Conservation (phyloP, 495 filamentous ascomycete species). For the Podospora appendiculata region DNA sequence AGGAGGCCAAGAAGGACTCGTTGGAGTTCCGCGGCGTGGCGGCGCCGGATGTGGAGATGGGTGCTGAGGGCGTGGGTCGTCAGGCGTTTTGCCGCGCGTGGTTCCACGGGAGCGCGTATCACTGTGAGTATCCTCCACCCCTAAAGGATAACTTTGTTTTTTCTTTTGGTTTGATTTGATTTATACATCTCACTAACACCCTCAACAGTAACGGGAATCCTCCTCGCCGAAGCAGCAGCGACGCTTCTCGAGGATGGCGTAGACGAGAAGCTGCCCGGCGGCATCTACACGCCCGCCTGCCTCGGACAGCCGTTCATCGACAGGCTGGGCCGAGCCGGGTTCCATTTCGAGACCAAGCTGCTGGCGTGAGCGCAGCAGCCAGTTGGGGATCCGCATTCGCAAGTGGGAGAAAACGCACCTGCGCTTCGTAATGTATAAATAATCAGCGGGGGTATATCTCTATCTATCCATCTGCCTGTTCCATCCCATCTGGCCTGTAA, state of each 20-base stretch:
- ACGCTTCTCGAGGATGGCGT: slow-evolving; percentile 59
- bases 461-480: too few species aligned
- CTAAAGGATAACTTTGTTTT: too few species aligned
- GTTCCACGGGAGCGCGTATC: slow-evolving; percentile 58
- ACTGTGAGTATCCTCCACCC: slow-evolving; percentile 31
- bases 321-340: slow-evolving; percentile 55
- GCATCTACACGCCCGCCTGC: slow-evolving; percentile 70
- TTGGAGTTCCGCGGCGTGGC: slow-evolving; percentile 62
- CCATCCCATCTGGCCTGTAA: too few species aligned
- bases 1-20: slow-evolving; percentile 47
- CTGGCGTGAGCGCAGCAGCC: neutral
- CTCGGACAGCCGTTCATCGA: slow-evolving; percentile 72
- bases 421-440: too few species aligned
- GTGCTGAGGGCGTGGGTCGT: slow-evolving; percentile 18
- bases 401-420: too few species aligned
- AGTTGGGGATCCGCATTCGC: neutral
- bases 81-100: slow-evolving; percentile 51
- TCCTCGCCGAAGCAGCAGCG: slow-evolving; percentile 62
- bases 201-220: slow-evolving; percentile 53
- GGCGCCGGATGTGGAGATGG: slow-evolving; percentile 45
- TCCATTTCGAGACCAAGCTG: slow-evolving; percentile 50
- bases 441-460: too few species aligned
- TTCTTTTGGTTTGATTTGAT: neutral
- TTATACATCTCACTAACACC: neutral
- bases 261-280: slow-evolving; percentile 51